Percentiles rank a stretch among this genome's conserved stretches.
phyloP scores from a whole-genome alignment of 2,329 filamentous ascomycete species.

The Xylaria sp. region DNA sequence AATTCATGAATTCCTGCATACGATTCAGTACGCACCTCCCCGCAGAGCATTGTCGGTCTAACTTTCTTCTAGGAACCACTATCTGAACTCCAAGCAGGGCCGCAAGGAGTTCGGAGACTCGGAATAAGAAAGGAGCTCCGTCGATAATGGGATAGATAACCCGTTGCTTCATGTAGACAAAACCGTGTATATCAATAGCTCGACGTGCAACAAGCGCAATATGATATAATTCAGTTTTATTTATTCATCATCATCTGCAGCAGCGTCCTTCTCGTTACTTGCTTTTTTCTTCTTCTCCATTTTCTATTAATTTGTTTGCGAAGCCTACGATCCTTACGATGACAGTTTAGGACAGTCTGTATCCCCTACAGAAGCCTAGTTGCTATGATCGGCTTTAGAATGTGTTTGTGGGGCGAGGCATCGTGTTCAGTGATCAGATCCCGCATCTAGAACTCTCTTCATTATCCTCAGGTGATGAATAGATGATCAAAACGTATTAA shows the following conservation, averaged over 20 bases:
- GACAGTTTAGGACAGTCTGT: not conserved
- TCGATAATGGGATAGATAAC: constrained; percentile 20
- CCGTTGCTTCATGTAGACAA: constrained; percentile 44
- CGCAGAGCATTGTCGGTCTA: constrained; percentile 16
- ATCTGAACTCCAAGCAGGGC: constrained; percentile 50
- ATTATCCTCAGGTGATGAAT: not conserved
- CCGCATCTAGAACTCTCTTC: not conserved
- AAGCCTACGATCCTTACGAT: not conserved
- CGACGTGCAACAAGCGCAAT: constrained; percentile 31
- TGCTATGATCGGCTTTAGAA: not conserved
- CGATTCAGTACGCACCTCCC: not conserved
- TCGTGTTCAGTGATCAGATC: not conserved
- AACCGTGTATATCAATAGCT: constrained; percentile 49
- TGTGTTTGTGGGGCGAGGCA: not conserved
- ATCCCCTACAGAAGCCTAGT: not conserved
- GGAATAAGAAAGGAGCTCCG: constrained; percentile 42
- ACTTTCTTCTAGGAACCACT: constrained; percentile 46
- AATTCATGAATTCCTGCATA: not conserved
- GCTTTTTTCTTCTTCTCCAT: too few relatives aligned
- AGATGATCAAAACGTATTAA: too few relatives aligned
- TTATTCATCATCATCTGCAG: constrained; percentile 17
- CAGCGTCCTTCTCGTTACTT: not conserved
- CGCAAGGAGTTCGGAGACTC: constrained; percentile 45
- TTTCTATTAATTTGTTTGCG: not conserved
- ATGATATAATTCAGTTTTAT: constrained; percentile 26